Evolutionary conservation across 2,329 filamentous ascomycete genomes (phyloP), one percentile per base, ranked within the genome.

Genomic region (Zalaria sp.): DNA sequence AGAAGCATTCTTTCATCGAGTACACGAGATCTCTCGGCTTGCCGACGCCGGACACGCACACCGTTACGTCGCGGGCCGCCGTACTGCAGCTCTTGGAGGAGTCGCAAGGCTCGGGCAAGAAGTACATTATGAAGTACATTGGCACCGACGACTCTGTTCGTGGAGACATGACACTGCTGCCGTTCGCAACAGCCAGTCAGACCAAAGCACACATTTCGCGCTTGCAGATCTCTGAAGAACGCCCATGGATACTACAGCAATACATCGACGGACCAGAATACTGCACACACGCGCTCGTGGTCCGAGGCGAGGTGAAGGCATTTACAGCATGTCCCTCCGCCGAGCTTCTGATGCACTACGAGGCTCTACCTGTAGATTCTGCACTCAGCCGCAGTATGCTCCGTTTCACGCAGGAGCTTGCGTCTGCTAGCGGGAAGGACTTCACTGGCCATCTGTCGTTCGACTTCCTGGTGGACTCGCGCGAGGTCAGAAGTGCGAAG

Each of bases 361-460:
- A 65, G 26, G 68, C 75, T 0, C 66, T 86, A 0, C 69, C 73
- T 0, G 47, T 66, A 0, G 60, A 71, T 5, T 75, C 73, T 0
- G 59, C 66, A 0, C 58, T 86, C 0, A 71, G 66, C 34, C 58
- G 60, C 25, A 71, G 72, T 1, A 81, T 87, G 72, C 66, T 80
- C 1, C 61, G 61, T 2, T 83, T 86, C 50, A 86, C 81, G 1
- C 56, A 70, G 42, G 62, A 58, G 7, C 77, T 81, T 42, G 75
- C 75, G 0, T 54, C 56, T 3, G 66, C 65, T 36, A 63, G 69
- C 25, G 69, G 71, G 1, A 41, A 57, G 9, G 51, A 55, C 3
- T 63, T 83, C 52, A 85, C 80, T 0, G 83, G 83, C 0, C 83
- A 88, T 54, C 56, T 87, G 28, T 79, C 73, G 11, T 79, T 88